Conservation (phyloP, 2,329 filamentous ascomycete genomes). For the Nemania bipapillata region DNA sequence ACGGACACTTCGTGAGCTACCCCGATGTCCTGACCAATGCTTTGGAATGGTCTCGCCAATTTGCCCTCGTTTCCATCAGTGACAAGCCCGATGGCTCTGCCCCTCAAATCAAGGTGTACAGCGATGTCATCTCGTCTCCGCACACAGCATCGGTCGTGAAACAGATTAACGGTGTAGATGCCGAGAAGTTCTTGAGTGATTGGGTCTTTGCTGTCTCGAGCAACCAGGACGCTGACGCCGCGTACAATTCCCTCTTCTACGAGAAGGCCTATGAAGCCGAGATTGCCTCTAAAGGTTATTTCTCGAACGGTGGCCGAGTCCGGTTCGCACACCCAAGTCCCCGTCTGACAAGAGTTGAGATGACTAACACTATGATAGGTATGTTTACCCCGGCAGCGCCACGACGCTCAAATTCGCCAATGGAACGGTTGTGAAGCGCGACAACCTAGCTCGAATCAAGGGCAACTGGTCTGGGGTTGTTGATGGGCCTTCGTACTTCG, state of each 20-base stretch:
- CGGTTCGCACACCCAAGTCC: conserved; percentile 35
- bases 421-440: conserved; percentile 50
- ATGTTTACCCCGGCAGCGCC: conserved; percentile 54
- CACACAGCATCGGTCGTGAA: conserved; percentile 47
- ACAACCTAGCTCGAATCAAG: conserved; percentile 53
- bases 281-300: conserved; percentile 52
- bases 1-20: conserved; percentile 57
- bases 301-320: conserved; percentile 52
- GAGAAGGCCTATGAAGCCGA: conserved; percentile 49
- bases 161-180: conserved; percentile 50
- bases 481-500: conserved; percentile 50
- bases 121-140: conserved; percentile 51
- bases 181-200: conserved; percentile 45
- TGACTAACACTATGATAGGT: conserved; percentile 41
- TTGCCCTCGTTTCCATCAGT: conserved; percentile 49
- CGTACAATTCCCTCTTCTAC: conserved; percentile 57
- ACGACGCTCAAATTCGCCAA: conserved; percentile 56
- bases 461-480: conserved; percentile 51
- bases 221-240: conserved; percentile 56
- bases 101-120: conserved; percentile 50
- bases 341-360: not conserved
- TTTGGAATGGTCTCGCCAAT: conserved; percentile 52
- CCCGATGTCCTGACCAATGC: conserved; percentile 55
- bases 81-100: conserved; percentile 47
- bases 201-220: conserved; percentile 50